A percentile compares a stretch with the other conserved stretches of the same genome.
These are phyloP conservation scores for Sporothrix phasma DNA, from an alignment of 2,329 filamentous ascomycete genomes.

Conservation along the genomic window DNA sequence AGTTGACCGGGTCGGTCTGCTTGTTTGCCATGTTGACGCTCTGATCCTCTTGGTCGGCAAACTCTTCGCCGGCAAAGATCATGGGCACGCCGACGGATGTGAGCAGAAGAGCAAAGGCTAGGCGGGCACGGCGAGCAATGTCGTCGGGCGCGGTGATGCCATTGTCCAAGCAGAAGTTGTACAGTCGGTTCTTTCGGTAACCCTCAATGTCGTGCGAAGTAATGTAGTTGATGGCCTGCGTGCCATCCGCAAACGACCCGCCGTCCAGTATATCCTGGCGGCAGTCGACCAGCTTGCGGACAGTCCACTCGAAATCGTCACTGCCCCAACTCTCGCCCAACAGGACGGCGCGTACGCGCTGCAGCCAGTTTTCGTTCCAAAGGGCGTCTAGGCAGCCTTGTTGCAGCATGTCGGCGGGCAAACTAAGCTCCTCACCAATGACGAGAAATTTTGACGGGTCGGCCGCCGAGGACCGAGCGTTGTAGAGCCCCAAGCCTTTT, in stretches of 20 bases:
- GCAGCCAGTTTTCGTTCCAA: constrained; percentile 23
- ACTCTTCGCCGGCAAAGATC: constrained; percentile 25
- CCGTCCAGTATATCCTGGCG: constrained; percentile 15
- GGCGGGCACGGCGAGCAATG: constrained; percentile 17
- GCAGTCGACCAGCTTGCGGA: constrained; percentile 20
- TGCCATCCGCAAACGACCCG: constrained; percentile 18
- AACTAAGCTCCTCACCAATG: constrained; percentile 22
- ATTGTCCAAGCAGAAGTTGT: constrained; percentile 19
- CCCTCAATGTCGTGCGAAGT: constrained; percentile 24
- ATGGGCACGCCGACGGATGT: constrained; percentile 23
- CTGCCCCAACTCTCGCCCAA: constrained; percentile 16
- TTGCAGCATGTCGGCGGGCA: constrained; percentile 19
- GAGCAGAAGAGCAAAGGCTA: constrained; percentile 22
- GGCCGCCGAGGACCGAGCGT: constrained; percentile 3
- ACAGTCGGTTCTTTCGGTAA: constrained; percentile 21
- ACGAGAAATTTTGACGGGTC: constrained; percentile 21
- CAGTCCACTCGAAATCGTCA: constrained; percentile 21
- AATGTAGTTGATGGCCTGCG: constrained; percentile 23
- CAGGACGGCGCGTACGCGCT: constrained; percentile 17
- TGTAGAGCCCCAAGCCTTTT: constrained; percentile 20
- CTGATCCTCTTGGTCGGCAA: constrained; percentile 22
- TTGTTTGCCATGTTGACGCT: constrained; percentile 20
- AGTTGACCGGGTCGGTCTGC: constrained; percentile 23
- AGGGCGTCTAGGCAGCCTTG: constrained; percentile 19
- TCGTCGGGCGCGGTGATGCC: constrained; percentile 15